These are phyloP conservation scores for Colletotrichum costaricense DNA, from an alignment of 2,329 filamentous ascomycete species.

Conservation along the genomic window DNA sequence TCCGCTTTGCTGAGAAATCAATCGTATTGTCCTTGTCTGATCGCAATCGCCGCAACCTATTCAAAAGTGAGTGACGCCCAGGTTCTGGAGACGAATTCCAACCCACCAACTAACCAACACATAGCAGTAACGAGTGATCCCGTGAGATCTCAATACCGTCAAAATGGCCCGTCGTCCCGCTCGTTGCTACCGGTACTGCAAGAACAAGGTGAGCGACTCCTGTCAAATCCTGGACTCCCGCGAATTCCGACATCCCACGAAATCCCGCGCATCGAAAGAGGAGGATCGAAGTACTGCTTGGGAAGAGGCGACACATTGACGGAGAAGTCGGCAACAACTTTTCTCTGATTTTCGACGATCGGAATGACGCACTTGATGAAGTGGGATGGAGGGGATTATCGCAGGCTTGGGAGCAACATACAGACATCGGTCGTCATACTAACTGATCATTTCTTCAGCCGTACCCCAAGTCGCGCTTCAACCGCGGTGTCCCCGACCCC, in stretches of 20 bases:
- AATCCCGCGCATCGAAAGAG: conserved; percentile 27
- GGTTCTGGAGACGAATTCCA: conserved; percentile 39
- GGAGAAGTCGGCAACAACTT: background rate
- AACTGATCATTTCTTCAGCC: conserved; percentile 64
- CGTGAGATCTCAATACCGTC: conserved; percentile 65
- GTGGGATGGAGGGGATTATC: background rate
- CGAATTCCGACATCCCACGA: conserved; percentile 12
- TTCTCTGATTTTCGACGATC: background rate
- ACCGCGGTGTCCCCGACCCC: conserved; percentile 94
- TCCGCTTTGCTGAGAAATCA: conserved; percentile 67
- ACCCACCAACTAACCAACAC: conserved; percentile 49
- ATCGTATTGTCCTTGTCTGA: conserved; percentile 44
- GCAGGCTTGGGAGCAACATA: background rate
- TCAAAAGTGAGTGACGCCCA: conserved; percentile 32
- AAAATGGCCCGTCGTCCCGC: conserved; percentile 99
- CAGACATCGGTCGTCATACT: background rate
- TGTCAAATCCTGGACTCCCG: background rate
- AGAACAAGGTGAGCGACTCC: conserved; percentile 89
- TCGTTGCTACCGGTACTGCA: conserved; percentile 99
- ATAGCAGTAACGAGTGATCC: conserved; percentile 46
- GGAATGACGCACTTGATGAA: background rate
- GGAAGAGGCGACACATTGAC: background rate
- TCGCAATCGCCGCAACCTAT: conserved; percentile 33
- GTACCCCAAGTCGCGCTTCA: conserved; percentile 99
- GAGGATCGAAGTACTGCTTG: background rate